Evolutionary conservation across 192 early-diverging fungal genomes (phyloP).

Genomic region (Martensiomyces pterosporus): DNA sequence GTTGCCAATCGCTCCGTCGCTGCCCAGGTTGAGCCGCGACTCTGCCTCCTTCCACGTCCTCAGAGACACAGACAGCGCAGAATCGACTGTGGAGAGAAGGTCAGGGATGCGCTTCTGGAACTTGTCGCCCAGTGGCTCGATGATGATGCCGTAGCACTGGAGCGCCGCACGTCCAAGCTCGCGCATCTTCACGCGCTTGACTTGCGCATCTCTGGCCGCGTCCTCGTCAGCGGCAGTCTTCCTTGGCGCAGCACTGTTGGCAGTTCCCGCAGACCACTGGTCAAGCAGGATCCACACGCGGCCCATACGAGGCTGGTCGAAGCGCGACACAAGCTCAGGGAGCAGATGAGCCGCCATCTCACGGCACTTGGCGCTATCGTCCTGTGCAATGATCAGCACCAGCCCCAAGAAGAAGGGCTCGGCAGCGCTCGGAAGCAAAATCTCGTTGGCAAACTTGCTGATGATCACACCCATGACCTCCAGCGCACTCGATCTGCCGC

Average conservation of each 20-base stretch:
- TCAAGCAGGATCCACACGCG: slow-evolving; percentile 67
- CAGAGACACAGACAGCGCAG: slow-evolving; percentile 50
- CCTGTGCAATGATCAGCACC: slow-evolving; percentile 81
- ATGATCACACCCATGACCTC: slow-evolving; percentile 80
- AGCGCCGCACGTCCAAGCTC: slow-evolving; percentile 73
- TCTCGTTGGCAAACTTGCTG: slow-evolving; percentile 70
- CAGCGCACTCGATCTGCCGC: slow-evolving; percentile 86
- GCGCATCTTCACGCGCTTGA: slow-evolving; percentile 34
- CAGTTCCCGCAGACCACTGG: slow-evolving; percentile 65
- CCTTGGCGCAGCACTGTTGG: background rate
- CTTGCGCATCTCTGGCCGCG: slow-evolving; percentile 1
- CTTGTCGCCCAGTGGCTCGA: slow-evolving; percentile 70
- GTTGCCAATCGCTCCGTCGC: slow-evolving; percentile 25
- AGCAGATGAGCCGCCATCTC: slow-evolving; percentile 80
- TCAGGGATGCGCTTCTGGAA: slow-evolving; percentile 53
- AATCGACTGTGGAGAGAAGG: slow-evolving; percentile 51
- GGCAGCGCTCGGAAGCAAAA: slow-evolving; percentile 65
- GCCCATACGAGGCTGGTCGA: slow-evolving; percentile 56
- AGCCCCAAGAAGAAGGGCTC: slow-evolving; percentile 85
- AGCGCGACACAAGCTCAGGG: slow-evolving; percentile 59
- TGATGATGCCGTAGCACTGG: slow-evolving; percentile 79
- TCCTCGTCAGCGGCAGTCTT: background rate
- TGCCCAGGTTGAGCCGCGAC: slow-evolving; percentile 16
- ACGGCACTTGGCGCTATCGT: slow-evolving; percentile 88
- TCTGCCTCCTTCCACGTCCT: slow-evolving; percentile 48